Evolutionary conservation across 2,329 filamentous ascomycete species (phyloP), one percentile per base, ranked within the genome.

Genomic region (Colletotrichum sublineola): DNA sequence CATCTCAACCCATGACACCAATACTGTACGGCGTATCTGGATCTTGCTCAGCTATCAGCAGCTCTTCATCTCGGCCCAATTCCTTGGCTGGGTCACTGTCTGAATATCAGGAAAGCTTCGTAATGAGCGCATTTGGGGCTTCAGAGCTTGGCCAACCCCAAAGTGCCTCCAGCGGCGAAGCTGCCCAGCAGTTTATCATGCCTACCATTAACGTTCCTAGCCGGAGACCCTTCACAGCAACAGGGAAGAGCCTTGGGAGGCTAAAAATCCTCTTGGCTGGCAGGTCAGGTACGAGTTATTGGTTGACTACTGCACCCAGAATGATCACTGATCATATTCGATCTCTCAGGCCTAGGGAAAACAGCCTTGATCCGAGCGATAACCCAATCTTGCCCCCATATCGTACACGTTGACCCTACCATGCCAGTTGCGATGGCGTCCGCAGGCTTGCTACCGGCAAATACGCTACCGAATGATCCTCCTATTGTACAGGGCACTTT

Each of bases 181-280:
- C 81, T 73, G 86, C 85, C 52, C 92, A 93, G 33, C 95, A 98
- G 81, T 88, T 99, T n/a, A 94, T 99, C 73, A 99, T 99, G 96
- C 96, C 96, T 6, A 97, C 95, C 78, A 92, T 99, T 77, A 91
- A 90, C 74, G 96, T 99, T 89, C 96, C 96, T 4, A 93, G 90
- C 73, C 91, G 96, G 62, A 89, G 95, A 63, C 95, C 95, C 0
- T 98, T 98, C 80, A 98, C 96, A 0, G 90, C 93, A n/a, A 89
- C 89, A 58, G 96, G 96, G 20, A 96, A 93, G 83, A 88, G 88
- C 44, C 89, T 98, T 80, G 96, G 96, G 1, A 92, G 94, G 77
- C 86, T 98, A 67, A 98, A 97, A 83, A 85, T 98, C n/a, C 86
- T 98, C 75, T 86, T 98, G 67, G 93, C 94, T 63, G 96, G 96